phyloP scores from a whole-genome alignment of 352 stramenopile genomes.

The Saprolegnia parasitica region DNA sequence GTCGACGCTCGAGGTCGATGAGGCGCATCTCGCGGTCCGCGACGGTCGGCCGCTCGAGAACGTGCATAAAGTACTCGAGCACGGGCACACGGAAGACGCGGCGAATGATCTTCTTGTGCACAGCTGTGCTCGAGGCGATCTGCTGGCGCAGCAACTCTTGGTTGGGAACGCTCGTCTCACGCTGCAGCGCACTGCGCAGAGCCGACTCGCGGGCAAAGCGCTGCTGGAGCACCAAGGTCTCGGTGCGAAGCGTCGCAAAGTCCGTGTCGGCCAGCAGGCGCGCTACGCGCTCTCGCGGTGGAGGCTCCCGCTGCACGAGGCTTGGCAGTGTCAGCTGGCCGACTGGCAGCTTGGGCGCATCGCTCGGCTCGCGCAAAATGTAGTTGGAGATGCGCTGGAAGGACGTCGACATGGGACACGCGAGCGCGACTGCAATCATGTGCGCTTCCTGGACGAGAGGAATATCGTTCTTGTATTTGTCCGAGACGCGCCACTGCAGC shows the following conservation, averaged over 20 bases:
- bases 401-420: background rate
- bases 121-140: background rate
- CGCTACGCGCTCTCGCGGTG: background rate
- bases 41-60: background rate
- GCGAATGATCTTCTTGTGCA: background rate
- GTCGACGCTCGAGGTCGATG: slow-evolving; percentile 2
- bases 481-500: background rate
- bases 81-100: background rate
- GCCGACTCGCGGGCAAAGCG: background rate
- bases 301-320: background rate
- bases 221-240: background rate
- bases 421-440: background rate
- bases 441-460: background rate
- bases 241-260: background rate
- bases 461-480: background rate
- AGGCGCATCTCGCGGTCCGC: background rate
- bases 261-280: background rate
- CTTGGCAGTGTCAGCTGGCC: background rate
- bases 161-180: background rate
- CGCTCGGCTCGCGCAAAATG: background rate
- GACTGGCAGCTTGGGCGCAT: background rate
- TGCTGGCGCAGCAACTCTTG: background rate
- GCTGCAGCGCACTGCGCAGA: background rate
- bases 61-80: background rate
- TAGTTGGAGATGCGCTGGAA: background rate